Evolutionary conservation across 2,329 filamentous ascomycete species (phyloP), one percentile per base, ranked within the genome.

Genomic region (Harringtonia lauricola): DNA sequence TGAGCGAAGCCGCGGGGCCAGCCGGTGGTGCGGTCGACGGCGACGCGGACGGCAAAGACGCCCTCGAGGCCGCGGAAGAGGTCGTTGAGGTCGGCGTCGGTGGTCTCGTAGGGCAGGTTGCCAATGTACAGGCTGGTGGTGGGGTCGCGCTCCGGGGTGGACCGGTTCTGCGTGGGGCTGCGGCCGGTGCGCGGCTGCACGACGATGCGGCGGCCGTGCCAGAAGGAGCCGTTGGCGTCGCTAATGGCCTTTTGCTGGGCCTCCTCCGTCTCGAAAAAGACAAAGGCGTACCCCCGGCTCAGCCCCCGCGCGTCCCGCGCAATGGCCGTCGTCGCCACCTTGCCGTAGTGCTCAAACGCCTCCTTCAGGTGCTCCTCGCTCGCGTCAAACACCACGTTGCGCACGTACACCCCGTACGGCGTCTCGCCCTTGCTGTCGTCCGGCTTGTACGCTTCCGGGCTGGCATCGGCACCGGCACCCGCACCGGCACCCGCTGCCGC

Each of bases 81-180:
- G 42, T 79, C 71, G 63, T 89, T 88, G 43, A 95, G 69, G 55
- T 94, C 87, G 43, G 76, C 75, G 57, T 94, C 87, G 9, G 83
- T 84, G 67, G 89, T 83, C 64, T 94, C 84, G 58, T 84, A 92
- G 12, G 85, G 80, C 63, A 95, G 78, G 67, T 92, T 92, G 52
- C 87, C 86, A 53, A 95, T 76, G 67, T 83, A 94, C 29, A 94
- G 54, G 33, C 50, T 53, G n/a, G 28, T 26, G 14, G 55, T 56
- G 15, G 59, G 59, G 31, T 42, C 35, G 34, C 31, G 42, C 13
- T 24, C 21, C 8, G 37, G 13, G 17, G 19, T 15, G 18, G 12
- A 13, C 13, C 19, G 3, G 26, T 15, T 19, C 17, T 17, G 19
- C 18, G 2, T 3, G 15, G 15, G 4, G 29, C 9, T 29, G 24